These are phyloP conservation scores for Pugionium dolabratum DNA, from an alignment of 345 rosid species.

Conservation along the genomic window DNA sequence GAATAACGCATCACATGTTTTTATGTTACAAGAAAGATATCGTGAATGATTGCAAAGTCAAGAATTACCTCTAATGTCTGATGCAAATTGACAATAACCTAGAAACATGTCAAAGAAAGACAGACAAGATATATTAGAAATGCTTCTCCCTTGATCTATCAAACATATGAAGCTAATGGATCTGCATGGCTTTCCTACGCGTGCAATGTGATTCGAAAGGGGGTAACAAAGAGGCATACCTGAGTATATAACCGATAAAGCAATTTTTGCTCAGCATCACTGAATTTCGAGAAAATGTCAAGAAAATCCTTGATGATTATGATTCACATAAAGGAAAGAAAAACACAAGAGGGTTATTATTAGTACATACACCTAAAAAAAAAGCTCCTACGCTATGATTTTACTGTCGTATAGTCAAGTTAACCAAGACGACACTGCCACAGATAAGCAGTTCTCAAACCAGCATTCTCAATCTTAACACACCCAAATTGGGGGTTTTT, in stretches of 20 bases:
- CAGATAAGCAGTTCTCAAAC: background rate
- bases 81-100: slow-evolving; percentile 76
- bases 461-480: slow-evolving; percentile 2
- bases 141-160: background rate
- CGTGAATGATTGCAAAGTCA: background rate
- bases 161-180: background rate
- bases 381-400: slow-evolving; percentile 9
- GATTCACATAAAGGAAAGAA: background rate
- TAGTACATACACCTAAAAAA: background rate
- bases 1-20: background rate
- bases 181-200: background rate
- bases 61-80: slow-evolving; percentile 55
- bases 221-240: slow-evolving; percentile 38
- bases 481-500: background rate
- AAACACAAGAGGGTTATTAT: background rate
- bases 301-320: slow-evolving; percentile 46
- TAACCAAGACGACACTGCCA: background rate
- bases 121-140: slow-evolving; percentile 4
- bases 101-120: slow-evolving; percentile 34
- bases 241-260: slow-evolving; percentile 55
- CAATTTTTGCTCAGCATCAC: slow-evolving; percentile 47
- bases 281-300: slow-evolving; percentile 55
- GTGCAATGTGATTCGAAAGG: background rate
- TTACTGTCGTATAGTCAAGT: background rate
- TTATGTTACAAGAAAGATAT: background rate